Evolutionary conservation across 164 flowering plant species (phyloP).

Genomic region (Tetracentron sinense): DNA sequence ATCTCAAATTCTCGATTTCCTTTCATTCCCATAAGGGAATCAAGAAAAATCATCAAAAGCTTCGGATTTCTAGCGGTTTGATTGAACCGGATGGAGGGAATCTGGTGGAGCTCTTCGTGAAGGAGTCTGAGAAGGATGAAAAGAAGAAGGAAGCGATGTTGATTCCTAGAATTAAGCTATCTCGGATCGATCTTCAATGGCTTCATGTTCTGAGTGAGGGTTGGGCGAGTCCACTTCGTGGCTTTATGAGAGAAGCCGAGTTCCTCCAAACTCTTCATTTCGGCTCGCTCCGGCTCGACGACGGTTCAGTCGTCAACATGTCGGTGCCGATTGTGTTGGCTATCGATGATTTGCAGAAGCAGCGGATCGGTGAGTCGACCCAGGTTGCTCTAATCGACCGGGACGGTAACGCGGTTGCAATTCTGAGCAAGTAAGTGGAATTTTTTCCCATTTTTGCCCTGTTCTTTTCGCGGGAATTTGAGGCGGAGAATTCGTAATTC

Average conservation of each 20-base stretch:
- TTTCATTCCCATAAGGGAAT: constrained; percentile 10
- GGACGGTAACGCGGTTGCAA: constrained; percentile 49
- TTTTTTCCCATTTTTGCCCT: neutral
- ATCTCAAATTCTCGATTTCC: constrained; percentile 10
- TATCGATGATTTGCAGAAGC: constrained; percentile 69
- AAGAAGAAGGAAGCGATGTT: constrained; percentile 46
- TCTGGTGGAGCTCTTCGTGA: constrained; percentile 66
- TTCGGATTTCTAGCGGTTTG: constrained; percentile 40
- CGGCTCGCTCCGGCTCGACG: constrained; percentile 62
- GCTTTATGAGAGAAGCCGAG: constrained; percentile 96
- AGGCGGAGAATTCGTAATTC: no score
- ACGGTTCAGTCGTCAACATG: constrained; percentile 90
- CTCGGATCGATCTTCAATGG: constrained; percentile 81
- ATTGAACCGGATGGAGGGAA: constrained; percentile 95
- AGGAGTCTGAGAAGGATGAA: constrained; percentile 34
- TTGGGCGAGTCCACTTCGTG: constrained; percentile 46
- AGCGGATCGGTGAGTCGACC: constrained; percentile 48
- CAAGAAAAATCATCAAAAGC: constrained; percentile 5
- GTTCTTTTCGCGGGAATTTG: neutral
- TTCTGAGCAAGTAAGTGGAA: constrained; percentile 61
- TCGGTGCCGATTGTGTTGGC: constrained; percentile 95
- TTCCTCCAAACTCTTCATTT: constrained; percentile 99
- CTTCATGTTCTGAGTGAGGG: constrained; percentile 67
- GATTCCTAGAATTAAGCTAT: constrained; percentile 55
- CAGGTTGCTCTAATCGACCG: constrained; percentile 72